Evolutionary conservation across 305 asterid species (phyloP), one percentile per base, ranked within the genome.

Genomic region (Fraxinus platypoda): DNA sequence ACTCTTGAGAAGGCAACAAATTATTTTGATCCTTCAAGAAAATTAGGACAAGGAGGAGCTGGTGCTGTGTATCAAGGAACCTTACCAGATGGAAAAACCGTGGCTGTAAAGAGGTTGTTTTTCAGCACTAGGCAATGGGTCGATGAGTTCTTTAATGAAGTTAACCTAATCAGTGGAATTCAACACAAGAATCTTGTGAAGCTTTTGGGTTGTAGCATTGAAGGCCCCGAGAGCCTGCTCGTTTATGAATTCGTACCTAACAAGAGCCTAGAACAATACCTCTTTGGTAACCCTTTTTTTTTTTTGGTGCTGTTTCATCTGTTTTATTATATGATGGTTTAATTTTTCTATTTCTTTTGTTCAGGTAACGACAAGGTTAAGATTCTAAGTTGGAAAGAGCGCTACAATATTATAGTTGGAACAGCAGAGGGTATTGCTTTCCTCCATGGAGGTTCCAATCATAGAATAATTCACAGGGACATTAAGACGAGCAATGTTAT

Each of bases 201-300:
- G 94, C 97, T 95, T 81, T 90, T 95, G 19, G 99, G 97, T 23
- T 95, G 99, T 74, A 95, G 99, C 90, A 94, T 95, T 54, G 99
- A 95, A 89, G 99, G 99, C 11, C 98, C 99, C 1, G 99, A 95
- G 77, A 95, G 99, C 86, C 91, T 95, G n/a, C 87, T 95, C 25
- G 97, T 95, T 34, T 95, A 93, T 9, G 97, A 95, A 78, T 95
- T 88, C 66, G 91, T 95, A 21, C 90, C 97, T 7, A 95, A 94
- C 84, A 91, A 80, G 74, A 93, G 97, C 89, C 95, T 95, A 11
- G 98, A 94, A 64, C 91, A 90, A 7, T 87, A 85, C 84, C 88
- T 94, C 66, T 92, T 87, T 11, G 97, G 99, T 94, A 85, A 80
- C 21, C 21, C 6, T 3, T 1, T 26, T 1, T 7, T 17, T 26